Conservation (phyloP, 208 protist genomes). For the Crithidia fasciculata region DNA sequence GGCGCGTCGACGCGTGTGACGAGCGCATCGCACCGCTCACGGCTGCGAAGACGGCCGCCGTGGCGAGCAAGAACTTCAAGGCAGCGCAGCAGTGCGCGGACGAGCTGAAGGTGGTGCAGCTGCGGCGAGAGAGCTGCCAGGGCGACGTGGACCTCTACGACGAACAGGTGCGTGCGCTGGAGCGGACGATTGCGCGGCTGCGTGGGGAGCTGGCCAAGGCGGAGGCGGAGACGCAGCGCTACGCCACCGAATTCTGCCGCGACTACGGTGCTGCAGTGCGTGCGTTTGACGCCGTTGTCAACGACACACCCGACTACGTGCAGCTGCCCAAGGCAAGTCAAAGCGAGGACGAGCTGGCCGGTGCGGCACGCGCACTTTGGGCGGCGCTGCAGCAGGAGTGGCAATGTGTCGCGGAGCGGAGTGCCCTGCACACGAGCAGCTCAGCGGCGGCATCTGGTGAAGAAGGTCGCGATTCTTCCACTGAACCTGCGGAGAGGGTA, state of each 20-base stretch:
- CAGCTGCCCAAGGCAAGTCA: conserved; percentile 8
- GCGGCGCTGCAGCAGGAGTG: conserved; percentile 17
- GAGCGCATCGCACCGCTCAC: conserved; percentile 35
- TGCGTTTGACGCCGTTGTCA: background rate
- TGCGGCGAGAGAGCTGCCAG: conserved; percentile 4
- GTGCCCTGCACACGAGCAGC: background rate
- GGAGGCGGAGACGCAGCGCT: conserved; percentile 18
- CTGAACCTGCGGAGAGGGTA: background rate
- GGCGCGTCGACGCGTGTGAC: conserved; percentile 10
- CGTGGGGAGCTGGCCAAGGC: conserved; percentile 10
- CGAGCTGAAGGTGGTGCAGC: conserved; percentile 26
- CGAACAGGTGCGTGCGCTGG: conserved; percentile 11
- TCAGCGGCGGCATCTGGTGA: background rate
- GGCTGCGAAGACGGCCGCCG: conserved; percentile 48
- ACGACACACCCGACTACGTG: conserved; percentile 5
- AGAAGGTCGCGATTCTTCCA: background rate
- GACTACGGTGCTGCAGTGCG: background rate
- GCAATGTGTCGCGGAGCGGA: conserved; percentile 1
- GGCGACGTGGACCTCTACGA: conserved; percentile 20
- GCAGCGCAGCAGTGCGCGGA: conserved; percentile 46
- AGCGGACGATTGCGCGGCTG: conserved; percentile 13
- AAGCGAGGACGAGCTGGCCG: conserved; percentile 25
- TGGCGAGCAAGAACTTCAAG: conserved; percentile 47
- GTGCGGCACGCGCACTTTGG: conserved; percentile 7
- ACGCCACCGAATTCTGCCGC: conserved; percentile 1